A percentile compares a stretch with the other conserved stretches of the same genome.
These are phyloP conservation scores for Silene latifolia DNA, from an alignment of 148 eudicot species.

Conservation along the genomic window DNA sequence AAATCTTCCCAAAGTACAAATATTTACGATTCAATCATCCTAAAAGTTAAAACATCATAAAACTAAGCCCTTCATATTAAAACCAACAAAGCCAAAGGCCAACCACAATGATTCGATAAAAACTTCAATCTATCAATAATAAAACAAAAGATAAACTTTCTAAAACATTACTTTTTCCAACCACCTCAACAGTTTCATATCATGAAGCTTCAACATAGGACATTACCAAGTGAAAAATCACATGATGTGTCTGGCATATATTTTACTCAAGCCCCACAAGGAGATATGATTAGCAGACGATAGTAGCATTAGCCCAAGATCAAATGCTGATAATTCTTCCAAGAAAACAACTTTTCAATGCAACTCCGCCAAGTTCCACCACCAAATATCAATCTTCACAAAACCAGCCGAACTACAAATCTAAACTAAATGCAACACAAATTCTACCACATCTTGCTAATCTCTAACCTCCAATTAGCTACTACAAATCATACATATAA, in stretches of 20 bases:
- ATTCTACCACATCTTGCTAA: not conserved
- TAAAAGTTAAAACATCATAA: not conserved
- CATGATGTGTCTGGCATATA: not conserved
- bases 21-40: not conserved
- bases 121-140: not conserved
- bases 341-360: not conserved
- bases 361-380: not conserved
- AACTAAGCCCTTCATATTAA: not conserved
- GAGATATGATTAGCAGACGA: not conserved
- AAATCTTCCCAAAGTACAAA: not conserved
- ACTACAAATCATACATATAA: not conserved
- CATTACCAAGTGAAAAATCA: not conserved
- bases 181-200: not conserved
- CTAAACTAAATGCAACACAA: not conserved
- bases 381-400: not conserved
- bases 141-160: not conserved
- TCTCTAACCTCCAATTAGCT: slow-evolving; percentile 4
- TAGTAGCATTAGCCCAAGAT: not conserved
- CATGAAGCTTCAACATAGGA: not conserved
- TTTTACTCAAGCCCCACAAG: not conserved
- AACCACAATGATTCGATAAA: slow-evolving; percentile 14
- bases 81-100: not conserved
- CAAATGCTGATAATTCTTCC: not conserved
- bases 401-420: not conserved
- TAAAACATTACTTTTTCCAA: not conserved